Conservation (phyloP, 306 rosid species). For the Erythrophleum fordii region DNA sequence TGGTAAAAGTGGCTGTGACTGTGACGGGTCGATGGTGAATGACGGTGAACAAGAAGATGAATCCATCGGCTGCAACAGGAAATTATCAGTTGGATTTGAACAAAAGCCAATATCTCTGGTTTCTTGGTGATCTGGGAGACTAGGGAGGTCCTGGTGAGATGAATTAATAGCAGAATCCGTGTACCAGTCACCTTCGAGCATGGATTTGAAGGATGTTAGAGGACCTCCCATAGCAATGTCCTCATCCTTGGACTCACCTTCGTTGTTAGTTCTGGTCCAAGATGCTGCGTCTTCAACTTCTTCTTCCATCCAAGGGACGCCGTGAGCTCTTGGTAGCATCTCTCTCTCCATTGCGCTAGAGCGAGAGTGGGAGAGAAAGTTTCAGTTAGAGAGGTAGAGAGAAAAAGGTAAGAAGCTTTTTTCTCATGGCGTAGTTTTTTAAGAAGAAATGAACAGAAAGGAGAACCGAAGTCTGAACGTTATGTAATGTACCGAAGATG, state of each 20-base stretch:
- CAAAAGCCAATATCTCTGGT: slow-evolving; percentile 47
- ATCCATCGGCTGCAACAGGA: slow-evolving; percentile 60
- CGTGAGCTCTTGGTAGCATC: slow-evolving; percentile 53
- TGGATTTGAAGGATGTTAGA: slow-evolving; percentile 74
- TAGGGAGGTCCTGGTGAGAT: slow-evolving; percentile 39
- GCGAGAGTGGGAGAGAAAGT: background rate
- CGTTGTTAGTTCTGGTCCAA: slow-evolving; percentile 55
- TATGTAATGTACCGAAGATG: slow-evolving; percentile 17
- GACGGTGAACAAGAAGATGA: slow-evolving; percentile 69
- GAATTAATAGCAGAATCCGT: slow-evolving; percentile 41
- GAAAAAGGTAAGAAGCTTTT: slow-evolving; percentile 36
- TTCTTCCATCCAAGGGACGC: slow-evolving; percentile 60
- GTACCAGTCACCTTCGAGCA: slow-evolving; percentile 70
- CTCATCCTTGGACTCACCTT: slow-evolving; percentile 37
- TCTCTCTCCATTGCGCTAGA: slow-evolving; percentile 27
- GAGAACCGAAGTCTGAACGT: slow-evolving; percentile 33
- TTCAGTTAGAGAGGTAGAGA: background rate
- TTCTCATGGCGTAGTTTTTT: slow-evolving; percentile 28
- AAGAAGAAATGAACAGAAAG: slow-evolving; percentile 35
- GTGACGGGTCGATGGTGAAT: slow-evolving; percentile 56
- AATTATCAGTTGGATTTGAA: slow-evolving; percentile 43
- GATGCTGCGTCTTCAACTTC: slow-evolving; percentile 57
- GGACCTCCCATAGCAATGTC: slow-evolving; percentile 52
- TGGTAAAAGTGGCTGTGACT: slow-evolving; percentile 51
- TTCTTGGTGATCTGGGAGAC: slow-evolving; percentile 44